A percentile compares a stretch with the other conserved stretches of the same genome.
Conservation (phyloP, 495 filamentous ascomycete species). For the Penicillium flavigenum region DNA sequence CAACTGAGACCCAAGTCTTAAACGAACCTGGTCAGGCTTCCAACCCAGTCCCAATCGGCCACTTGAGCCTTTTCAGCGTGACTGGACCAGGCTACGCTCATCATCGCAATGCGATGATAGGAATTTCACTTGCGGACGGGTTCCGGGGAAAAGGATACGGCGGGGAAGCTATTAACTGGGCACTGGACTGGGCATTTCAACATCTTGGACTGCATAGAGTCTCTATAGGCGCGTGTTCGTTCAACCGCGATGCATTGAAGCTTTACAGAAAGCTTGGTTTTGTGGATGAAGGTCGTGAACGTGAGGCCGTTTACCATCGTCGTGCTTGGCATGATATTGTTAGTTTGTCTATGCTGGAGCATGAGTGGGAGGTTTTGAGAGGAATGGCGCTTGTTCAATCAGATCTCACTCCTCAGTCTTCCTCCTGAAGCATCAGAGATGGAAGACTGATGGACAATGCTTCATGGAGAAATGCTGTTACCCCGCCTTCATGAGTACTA, state of each 20-base stretch:
- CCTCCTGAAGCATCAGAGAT: neutral
- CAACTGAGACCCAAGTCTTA: neutral
- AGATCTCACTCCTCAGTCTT: neutral
- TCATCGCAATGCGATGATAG: slow-evolving; percentile 44
- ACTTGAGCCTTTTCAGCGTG: neutral
- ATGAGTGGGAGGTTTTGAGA: slow-evolving; percentile 39
- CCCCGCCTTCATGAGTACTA: too few relatives aligned
- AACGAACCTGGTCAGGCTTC: neutral
- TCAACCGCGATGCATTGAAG: slow-evolving; percentile 42
- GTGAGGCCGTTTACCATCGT: slow-evolving; percentile 43
- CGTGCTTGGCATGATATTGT: slow-evolving; percentile 47
- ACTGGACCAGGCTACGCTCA: slow-evolving; percentile 16
- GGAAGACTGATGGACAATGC: too few relatives aligned
- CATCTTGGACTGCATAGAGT: slow-evolving; percentile 46
- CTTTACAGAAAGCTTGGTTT: slow-evolving; percentile 53
- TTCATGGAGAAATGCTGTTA: too few relatives aligned
- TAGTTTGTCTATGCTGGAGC: slow-evolving; percentile 44
- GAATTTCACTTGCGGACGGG: slow-evolving; percentile 35
- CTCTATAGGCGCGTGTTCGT: slow-evolving; percentile 33
- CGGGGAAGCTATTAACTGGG: slow-evolving; percentile 52
- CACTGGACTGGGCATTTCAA: slow-evolving; percentile 48
- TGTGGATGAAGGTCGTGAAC: slow-evolving; percentile 45
- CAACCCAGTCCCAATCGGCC: slow-evolving; percentile 3
- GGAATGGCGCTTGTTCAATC: neutral
- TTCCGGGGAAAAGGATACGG: slow-evolving; percentile 54